phyloP scores from a whole-genome alignment of 352 stramenopile species.

The Globisporangium canariense region DNA sequence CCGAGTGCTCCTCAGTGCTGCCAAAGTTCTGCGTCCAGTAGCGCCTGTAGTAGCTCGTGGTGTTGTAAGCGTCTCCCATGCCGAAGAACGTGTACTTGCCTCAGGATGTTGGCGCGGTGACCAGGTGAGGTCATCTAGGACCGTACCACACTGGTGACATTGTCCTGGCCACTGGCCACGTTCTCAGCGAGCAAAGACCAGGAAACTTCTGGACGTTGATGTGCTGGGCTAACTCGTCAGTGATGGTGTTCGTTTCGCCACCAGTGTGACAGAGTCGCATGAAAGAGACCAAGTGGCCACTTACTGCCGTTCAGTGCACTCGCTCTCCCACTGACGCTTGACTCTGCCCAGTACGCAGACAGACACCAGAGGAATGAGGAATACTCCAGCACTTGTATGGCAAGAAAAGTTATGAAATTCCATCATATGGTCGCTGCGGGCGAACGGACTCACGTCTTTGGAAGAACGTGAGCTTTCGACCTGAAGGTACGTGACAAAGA shows the following conservation, averaged over 20 bases:
- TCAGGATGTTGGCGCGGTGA: constrained; percentile 21
- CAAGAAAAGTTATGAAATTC: no score
- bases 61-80: constrained; percentile 48
- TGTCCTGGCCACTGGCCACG: constrained; percentile 16
- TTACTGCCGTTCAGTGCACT: no score
- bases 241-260: no score
- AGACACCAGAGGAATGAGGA: no score
- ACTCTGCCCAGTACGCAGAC: no score
- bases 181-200: constrained; percentile 24
- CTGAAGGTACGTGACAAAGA: background rate
- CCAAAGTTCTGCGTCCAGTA: constrained; percentile 68
- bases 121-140: constrained; percentile 18
- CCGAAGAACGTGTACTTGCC: constrained; percentile 27
- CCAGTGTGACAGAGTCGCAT: no score
- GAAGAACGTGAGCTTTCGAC: no score
- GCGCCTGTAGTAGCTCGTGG: constrained; percentile 25
- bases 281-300: no score
- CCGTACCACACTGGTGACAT: constrained; percentile 16
- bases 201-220: constrained; percentile 20
- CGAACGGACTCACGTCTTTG: no score
- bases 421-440: no score
- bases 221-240: constrained; percentile 2
- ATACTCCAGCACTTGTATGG: no score
- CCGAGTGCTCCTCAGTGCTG: background rate
- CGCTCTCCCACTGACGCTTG: no score